Base-by-base conservation (phyloP, 257 asterid genomes). In the Primulina huaijiensis region DNA sequence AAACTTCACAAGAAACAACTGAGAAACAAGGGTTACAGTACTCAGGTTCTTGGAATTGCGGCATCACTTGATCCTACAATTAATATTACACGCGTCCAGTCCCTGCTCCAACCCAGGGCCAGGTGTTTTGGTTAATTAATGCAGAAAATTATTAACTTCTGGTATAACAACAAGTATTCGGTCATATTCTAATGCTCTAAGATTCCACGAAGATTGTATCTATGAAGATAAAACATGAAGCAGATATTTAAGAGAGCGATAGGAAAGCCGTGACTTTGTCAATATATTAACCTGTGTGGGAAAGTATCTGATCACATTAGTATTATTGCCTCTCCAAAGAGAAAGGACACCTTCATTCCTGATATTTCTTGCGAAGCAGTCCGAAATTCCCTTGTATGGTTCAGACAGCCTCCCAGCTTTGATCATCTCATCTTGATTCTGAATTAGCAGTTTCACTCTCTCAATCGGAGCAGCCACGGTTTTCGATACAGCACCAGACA, bases 321-420 rank as follows among this genome's bases (percentile, higher is more conserved):
- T 81, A 73, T 82, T 81, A 64, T 81, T 81, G 68, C 86, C 86
- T 81, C 85, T 81, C 86, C 86, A 81, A 59, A 81, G 63, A 43
- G 86, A 62, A 62, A 61, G 31, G 34, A 73, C 4, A 8, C 86
- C 86, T 69, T 81, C 86, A 1, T 81, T 79, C 71, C 70, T 58
- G 3, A 78, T 62, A 30, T 83, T 81, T 72, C 86, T 43, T 56
- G 67, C 68, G 34, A 81, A 81, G 62, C 86, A 81, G 46, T 81
- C 83, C 37, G 52, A 72, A 53, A 81, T 81, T 31, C 86, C 86
- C 62, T 74, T 67, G 68, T 81, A 81, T 8, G 86, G 86, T 58
- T 73, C 82, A 2, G 86, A 78, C 14, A 81, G 79, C 58, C 86
- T 67, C 12, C 85, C 85, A 10, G 77, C 38, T 74, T 77, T 81